Evolutionary conservation across 2,329 filamentous ascomycete species (phyloP).

Genomic region (Neopestalotiopsis sp.): DNA sequence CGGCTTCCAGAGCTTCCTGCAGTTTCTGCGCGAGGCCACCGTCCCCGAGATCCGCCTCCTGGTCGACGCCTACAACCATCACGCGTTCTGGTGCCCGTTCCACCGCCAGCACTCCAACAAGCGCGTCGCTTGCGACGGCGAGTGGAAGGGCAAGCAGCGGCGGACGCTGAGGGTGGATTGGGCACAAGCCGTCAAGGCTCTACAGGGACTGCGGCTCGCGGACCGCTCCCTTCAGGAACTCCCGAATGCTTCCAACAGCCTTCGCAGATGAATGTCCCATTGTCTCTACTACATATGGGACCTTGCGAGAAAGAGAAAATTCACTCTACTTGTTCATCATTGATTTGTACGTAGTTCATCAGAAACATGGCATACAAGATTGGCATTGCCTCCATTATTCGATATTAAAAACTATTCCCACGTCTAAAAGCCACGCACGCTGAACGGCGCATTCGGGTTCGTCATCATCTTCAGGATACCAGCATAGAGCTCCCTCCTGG

Average conservation of each 20-base stretch:
- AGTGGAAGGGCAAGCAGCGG: slow-evolving; percentile 28
- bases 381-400: too few relatives aligned
- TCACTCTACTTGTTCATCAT: too few relatives aligned
- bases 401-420: background rate
- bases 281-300: too few relatives aligned
- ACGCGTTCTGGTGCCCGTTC: slow-evolving; percentile 34
- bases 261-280: background rate
- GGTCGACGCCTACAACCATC: slow-evolving; percentile 30
- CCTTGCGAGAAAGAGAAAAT: too few relatives aligned
- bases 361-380: background rate
- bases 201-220: slow-evolving; percentile 20
- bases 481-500: background rate
- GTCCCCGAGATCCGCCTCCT: slow-evolving; percentile 25
- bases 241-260: background rate
- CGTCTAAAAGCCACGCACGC: background rate
- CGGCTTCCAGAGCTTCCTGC: slow-evolving; percentile 36
- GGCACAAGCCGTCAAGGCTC: slow-evolving; percentile 24
- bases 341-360: background rate
- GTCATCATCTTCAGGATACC: background rate
- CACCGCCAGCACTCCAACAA: slow-evolving; percentile 28
- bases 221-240: background rate
- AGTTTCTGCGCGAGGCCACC: slow-evolving; percentile 27
- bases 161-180: slow-evolving; percentile 27
- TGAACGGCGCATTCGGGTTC: slow-evolving; percentile 5
- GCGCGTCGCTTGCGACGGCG: slow-evolving; percentile 26